These are phyloP conservation scores for Saccharomycopsis fermentans DNA, from an alignment of 805 yeast species.

Conservation along the genomic window DNA sequence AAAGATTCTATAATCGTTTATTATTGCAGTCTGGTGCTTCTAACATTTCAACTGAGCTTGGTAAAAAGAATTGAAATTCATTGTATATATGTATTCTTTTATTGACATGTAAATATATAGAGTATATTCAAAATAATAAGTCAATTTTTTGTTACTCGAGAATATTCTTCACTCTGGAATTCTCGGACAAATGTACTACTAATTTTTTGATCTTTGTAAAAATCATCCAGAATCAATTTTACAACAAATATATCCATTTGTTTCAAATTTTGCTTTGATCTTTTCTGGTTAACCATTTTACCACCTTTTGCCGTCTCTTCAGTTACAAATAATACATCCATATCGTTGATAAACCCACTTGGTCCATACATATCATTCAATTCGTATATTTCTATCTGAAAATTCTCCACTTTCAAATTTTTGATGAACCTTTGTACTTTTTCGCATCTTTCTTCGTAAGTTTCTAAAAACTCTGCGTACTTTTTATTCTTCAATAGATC, in stretches of 20 bases:
- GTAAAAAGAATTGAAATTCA: not conserved
- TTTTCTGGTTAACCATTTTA: constrained; percentile 51
- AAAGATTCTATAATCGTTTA: constrained; percentile 9
- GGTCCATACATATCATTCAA: constrained; percentile 91
- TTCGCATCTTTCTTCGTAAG: constrained; percentile 40
- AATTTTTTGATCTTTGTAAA: constrained; percentile 50
- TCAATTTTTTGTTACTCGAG: not conserved
- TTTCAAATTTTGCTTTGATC: constrained; percentile 47
- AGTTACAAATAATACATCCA: constrained; percentile 75
- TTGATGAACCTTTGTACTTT: constrained; percentile 41
- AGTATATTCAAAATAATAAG: not conserved
- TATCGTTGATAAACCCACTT: constrained; percentile 62
- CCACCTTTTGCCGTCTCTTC: constrained; percentile 76
- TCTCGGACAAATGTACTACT: constrained; percentile 74
- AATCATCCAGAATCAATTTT: constrained; percentile 55
- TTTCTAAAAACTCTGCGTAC: constrained; percentile 53
- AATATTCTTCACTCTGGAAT: constrained; percentile 6
- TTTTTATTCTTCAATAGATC: constrained; percentile 66
- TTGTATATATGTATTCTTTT: not conserved
- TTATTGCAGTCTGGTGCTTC: constrained; percentile 6
- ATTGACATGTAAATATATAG: not conserved
- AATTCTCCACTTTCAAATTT: constrained; percentile 26
- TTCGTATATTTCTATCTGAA: constrained; percentile 43
- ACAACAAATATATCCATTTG: constrained; percentile 43
- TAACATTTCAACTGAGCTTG: not conserved